Evolutionary conservation across 768 basidiomycete species (phyloP), one percentile per base, ranked within the genome.

Genomic region (Collybia nuda): DNA sequence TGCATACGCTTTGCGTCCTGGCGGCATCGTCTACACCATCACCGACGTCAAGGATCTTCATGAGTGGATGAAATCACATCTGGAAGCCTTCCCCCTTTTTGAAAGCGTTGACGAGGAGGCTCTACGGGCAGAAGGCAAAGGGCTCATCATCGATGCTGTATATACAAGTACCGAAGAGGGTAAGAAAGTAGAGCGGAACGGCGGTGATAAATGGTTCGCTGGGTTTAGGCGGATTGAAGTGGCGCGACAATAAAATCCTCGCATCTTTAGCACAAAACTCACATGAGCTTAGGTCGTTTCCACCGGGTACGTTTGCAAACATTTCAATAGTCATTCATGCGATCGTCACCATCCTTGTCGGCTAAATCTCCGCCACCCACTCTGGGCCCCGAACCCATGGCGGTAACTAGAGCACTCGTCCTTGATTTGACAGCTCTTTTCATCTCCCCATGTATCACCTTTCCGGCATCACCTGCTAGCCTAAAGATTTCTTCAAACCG

Each of bases 1-100:
- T 58, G 96, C 97, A 4, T 97, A 92, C 64, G 88, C 90, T 19
- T 81, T 99, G 38, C 80, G 83, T 22, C 90, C 90, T 0, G 95
- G 94, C n/a, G 97, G 97, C 6, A 87, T 96, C 62, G 79, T 98
- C 21, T 99, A 98, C 73, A 98, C 96, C 11, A 94, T 98, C 67
- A 99, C 97, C 7, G 97, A 99, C 61, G 97, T 99, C 32, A 77
- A 83, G 57, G 94, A 98, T 62, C 79, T 99, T 15, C 88, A 96
- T 65, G 81, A 88, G 49, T 99, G 97, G 97, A 98, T 98, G 93
- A 85, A 81, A 47, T 73, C 80, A 3, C 95, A 98, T 72, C 76
- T 98, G n/a, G 81, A 82, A 40, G 79, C 75, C 1, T 96, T 94
- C 63, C 95, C 95, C 0, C 73, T 96, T 12, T 98, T 99, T 67